phyloP scores from a whole-genome alignment of 2,329 filamentous ascomycete genomes.

The Coccinonectria pachysandricola region DNA sequence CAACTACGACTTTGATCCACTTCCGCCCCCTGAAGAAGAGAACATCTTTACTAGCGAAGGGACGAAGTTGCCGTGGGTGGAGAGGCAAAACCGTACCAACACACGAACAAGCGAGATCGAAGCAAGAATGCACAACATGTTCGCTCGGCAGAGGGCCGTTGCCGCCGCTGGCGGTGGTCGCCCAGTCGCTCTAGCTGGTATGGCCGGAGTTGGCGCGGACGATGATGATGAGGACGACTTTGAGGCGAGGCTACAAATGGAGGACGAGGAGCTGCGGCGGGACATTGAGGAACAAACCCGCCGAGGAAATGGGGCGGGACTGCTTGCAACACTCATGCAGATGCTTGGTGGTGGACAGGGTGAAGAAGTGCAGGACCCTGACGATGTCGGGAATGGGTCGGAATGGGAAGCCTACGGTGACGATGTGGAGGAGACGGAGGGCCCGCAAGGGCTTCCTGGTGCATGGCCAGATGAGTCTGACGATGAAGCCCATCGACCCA shows the following conservation, averaged over 20 bases:
- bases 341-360: conserved; percentile 2
- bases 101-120: conserved; percentile 12
- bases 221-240: conserved; percentile 5
- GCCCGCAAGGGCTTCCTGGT: no score
- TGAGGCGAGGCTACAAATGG: conserved; percentile 2
- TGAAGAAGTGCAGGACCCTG: conserved; percentile 3
- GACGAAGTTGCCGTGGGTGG: conserved; percentile 33
- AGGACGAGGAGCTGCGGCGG: conserved; percentile 23
- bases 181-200: conserved; percentile 1
- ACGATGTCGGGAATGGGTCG: background rate
- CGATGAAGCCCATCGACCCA: conserved; percentile 18
- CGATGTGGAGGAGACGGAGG: no score
- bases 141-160: conserved; percentile 10
- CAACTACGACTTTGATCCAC: conserved; percentile 69
- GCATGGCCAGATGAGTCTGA: conserved; percentile 15
- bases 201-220: conserved; percentile 3
- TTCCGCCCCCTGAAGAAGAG: conserved; percentile 55
- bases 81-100: conserved; percentile 2
- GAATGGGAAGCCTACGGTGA: no score
- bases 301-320: conserved; percentile 16
- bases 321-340: conserved; percentile 10
- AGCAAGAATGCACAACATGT: conserved; percentile 19
- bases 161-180: conserved; percentile 4
- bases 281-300: conserved; percentile 22
- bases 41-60: conserved; percentile 40